A percentile compares a stretch with the other conserved stretches of the same genome.
phyloP scores from a whole-genome alignment of 208 protist genomes.

The Trypanosoma platydactyli region DNA sequence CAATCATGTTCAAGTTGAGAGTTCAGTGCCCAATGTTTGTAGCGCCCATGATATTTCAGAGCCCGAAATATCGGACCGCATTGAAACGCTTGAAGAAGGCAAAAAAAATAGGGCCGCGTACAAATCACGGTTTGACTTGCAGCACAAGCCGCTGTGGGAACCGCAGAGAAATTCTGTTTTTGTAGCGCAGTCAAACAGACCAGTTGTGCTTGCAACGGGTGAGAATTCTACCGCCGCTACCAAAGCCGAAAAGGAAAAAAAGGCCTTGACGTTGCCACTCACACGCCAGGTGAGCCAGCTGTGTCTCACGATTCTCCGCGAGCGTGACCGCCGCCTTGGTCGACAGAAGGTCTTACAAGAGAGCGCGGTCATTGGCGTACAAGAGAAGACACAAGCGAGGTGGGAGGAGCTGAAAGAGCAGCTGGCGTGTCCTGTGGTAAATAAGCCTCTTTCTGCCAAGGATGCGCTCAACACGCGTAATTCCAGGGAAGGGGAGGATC shows the following conservation, averaged over 20 bases:
- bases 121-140: neutral
- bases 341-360: neutral
- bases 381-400: neutral
- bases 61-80: too few relatives aligned
- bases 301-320: constrained; percentile 15
- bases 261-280: neutral
- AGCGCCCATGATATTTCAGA: too few relatives aligned
- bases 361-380: neutral
- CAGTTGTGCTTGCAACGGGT: neutral
- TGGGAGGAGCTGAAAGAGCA: neutral
- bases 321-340: constrained; percentile 16
- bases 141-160: neutral
- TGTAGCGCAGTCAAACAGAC: neutral
- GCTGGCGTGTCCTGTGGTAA: neutral
- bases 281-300: constrained; percentile 21
- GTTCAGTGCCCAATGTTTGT: too few relatives aligned
- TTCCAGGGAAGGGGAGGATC: neutral
- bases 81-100: too few relatives aligned
- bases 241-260: neutral
- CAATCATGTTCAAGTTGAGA: too few relatives aligned
- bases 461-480: too few relatives aligned
- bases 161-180: neutral
- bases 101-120: too few relatives aligned
- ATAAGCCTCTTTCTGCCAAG: neutral
- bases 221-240: neutral